Base-by-base conservation (phyloP, 2,329 filamentous ascomycete species). In the Juglanconis juglandina region DNA sequence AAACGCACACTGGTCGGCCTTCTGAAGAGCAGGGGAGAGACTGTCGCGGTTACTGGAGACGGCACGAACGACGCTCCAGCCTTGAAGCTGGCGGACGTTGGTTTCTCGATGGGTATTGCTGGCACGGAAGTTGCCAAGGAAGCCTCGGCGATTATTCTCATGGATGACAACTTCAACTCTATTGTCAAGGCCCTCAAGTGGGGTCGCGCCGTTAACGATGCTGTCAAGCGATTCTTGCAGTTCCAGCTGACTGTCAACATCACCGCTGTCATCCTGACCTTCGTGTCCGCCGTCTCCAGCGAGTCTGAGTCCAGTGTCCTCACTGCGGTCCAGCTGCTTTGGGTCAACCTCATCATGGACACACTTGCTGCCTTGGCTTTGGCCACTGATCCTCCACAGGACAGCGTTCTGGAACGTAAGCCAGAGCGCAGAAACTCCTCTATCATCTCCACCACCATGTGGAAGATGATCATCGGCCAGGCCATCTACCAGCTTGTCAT, bases 391-490 rank as follows among this genome's bases (percentile, higher is more conserved):
- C 91, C 92, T n/a, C 92, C 92, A 0, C 89, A 89, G 11, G 87
- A 90, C 56, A 89, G 86, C 66, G 88, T 96, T 33, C 78, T 96
- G 54, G 80, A 96, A 67, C 86, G 92, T 59, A 92, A 91, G 73
- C 84, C 84, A 1, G 84, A 86, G 69, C 79, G 75, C 61, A 83
- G 82, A 69, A 81, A 79, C 32, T 72, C 82, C 4, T 78, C 80
- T 47, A 85, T 87, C 63, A 95, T 98, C 67, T 96, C 92, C 1
- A 79, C 89, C 39, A 93, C 89, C 17, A 98, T 98, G 94, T 96
- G 94, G 94, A 98, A 98, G 81, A 98, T 98, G 94, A 97, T 98
- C 64, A 83, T 96, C 49, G 94, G 93, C 2, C 92, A 98, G 73
- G 87, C 92, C 1, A 81, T 96, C 60, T 98, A 95, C 74, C 93